These are phyloP conservation scores for Linnemannia schmuckeri DNA, from an alignment of 192 early-diverging fungal species.

Conservation along the genomic window DNA sequence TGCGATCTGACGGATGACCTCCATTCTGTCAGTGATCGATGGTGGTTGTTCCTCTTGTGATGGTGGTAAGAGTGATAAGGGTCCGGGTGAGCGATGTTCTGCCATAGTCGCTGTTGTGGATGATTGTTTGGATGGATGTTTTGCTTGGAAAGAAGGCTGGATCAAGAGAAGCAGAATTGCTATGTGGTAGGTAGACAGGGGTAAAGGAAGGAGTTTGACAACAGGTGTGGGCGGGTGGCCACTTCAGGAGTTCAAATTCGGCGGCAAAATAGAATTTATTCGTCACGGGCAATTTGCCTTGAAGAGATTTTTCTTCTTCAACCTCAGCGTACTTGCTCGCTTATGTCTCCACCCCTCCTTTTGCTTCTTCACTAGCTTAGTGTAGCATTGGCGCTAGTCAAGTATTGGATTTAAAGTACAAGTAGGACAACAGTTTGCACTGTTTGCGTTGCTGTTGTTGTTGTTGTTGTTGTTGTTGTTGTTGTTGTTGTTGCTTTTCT, in stretches of 20 bases:
- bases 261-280: not conserved
- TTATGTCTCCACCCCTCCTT: not conserved
- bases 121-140: not conserved
- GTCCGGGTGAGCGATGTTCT: not conserved
- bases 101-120: not conserved
- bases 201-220: not conserved
- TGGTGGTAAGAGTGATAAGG: not conserved
- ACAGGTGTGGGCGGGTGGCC: not conserved
- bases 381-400: not conserved
- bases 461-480: not conserved
- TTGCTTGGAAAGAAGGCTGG: not conserved
- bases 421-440: too few relatives aligned
- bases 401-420: not conserved
- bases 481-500: not conserved
- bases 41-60: not conserved
- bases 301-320: too few relatives aligned
- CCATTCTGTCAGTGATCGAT: not conserved
- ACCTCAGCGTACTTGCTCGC: too few relatives aligned
- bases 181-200: not conserved
- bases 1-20: slow-evolving; percentile 29
- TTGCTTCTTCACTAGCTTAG: not conserved
- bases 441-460: not conserved
- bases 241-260: not conserved
- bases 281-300: too few relatives aligned
- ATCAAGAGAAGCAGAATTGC: not conserved